A percentile compares a stretch with the other conserved stretches of the same genome.
phyloP scores from a whole-genome alignment of 2,329 filamentous ascomycete genomes.

The Fusarium paranaense region DNA sequence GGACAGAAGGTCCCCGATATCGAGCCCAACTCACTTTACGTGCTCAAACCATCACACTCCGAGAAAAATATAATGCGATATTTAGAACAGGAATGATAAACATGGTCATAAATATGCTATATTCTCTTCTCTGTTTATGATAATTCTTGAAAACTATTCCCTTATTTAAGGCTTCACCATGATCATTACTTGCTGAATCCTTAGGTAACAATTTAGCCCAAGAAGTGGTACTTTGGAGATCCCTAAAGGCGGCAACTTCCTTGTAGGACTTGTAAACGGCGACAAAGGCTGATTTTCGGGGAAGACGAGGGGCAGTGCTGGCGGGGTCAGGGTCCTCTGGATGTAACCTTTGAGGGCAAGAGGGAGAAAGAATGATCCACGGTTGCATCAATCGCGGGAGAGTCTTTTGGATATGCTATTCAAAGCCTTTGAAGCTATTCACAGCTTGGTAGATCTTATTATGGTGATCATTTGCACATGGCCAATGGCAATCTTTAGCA shows the following conservation, averaged over 20 bases:
- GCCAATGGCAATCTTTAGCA: background rate
- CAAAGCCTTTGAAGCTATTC: background rate
- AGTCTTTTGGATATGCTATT: background rate
- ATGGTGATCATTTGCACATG: background rate
- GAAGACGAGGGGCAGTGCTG: background rate
- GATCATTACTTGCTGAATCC: background rate
- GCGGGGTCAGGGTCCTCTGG: background rate
- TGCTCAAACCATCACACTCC: too few relatives aligned
- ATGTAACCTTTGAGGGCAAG: background rate
- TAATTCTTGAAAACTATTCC: background rate
- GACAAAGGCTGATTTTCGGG: background rate
- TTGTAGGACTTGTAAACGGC: background rate
- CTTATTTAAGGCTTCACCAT: background rate
- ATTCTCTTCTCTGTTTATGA: background rate
- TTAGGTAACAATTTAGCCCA: background rate
- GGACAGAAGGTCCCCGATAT: too few relatives aligned
- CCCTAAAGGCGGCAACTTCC: background rate
- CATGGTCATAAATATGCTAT: too few relatives aligned
- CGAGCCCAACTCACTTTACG: too few relatives aligned
- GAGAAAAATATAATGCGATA: too few relatives aligned
- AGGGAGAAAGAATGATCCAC: background rate
- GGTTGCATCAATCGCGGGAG: background rate
- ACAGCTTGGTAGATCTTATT: background rate
- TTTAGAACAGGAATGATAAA: too few relatives aligned
- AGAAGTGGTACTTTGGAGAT: background rate